Base-by-base conservation (phyloP, 106 monocot genomes). In the Cymbidium sinense region DNA sequence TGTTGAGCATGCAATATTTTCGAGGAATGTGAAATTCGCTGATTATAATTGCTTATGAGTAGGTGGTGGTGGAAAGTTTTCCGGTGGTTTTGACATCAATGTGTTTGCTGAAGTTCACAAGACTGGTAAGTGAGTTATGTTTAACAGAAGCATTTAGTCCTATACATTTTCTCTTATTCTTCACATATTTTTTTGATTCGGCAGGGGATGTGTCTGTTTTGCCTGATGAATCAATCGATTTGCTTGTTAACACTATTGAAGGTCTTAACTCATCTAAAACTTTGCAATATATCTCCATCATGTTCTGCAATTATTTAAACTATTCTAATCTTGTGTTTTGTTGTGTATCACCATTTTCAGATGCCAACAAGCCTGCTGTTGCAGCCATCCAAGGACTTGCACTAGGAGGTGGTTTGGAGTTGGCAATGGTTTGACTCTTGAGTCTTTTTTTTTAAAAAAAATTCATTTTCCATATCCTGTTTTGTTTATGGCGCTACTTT, bases 81-180 rank as follows among this genome's bases (percentile, higher is more conserved):
- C 92, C 78, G 99, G 90, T 76, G 99, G 99, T 39, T 99, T 99
- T 80, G 99, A 99, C 73, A 93, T 99, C 81, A 90, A 79, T 81
- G 84, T 95, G 50, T 95, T 99, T 73, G 73, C 83, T 19, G 39
- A 92, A 75, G 77, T 99, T 72, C 99, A 99, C 75, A 80, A 84
- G 76, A 92, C 92, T 69, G 98, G 98, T 92, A 88, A 43, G 75
- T 2, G 27, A 37, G 33, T 25, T 36, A 71, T 71, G 35, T 37
- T 71, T 34, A 37, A 20, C n/a, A 21, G 11, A 67, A 31, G 67
- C 67, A 33, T 67, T 30, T 12, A 71, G 36, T 71, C 19, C 13
- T 8, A 7, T n/a, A 36, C 0, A 43, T 15, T 41, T 73, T 28
- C 13, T 3, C 13, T 3, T 30, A 67, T 31, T 67, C 13, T 67